Evolutionary conservation across 345 rosid species (phyloP), one percentile per base, ranked within the genome.

Genomic region (Brassica nigra): DNA sequence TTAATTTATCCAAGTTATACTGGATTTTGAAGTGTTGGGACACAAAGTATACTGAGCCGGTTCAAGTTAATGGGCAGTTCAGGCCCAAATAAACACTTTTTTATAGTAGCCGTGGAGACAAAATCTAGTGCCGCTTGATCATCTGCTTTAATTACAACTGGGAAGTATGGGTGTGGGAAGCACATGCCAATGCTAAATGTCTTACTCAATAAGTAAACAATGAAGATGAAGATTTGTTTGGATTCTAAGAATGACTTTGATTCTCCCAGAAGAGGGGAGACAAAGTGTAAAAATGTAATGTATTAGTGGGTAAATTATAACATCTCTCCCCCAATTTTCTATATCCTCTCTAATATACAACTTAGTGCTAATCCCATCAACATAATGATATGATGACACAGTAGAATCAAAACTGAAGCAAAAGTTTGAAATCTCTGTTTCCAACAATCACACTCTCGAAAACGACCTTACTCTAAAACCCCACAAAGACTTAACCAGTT

Each of bases 281-380:
- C 59, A 54, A 54, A 54, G 10, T 54, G 23, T 54, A 54, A 15
- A 52, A 54, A 15, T 54, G 59, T 54, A 54, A 54, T n/a, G 59
- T 54, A 54, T 54, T 54, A 54, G 59, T 15, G 23, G 59, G 20
- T 54, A 54, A 54, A 15, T 54, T 16, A 68, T 62, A 74, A 79
- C 66, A 68, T 62, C 66, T 29, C 66, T 68, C 42, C 66, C 59
- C 55, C 55, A 37, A 44, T 33, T 66, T 44, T 76, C 81, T 76
- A 71, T 76, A 66, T 59, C 57, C 70, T 58, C 83, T 76, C 80
- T 71, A 71, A 81, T 81, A 76, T 76, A 76, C 81, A 81, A 71
- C 77, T 71, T 66, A 71, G 71, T 42, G 73, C 74, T 76, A 66
- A 71, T 66, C 59, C 39, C 66, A 76, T 76, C 77, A 59, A 59